Evolutionary conservation across 176 grass and related monocot species (phyloP).

Genomic region (Rhynchospora pubera): DNA sequence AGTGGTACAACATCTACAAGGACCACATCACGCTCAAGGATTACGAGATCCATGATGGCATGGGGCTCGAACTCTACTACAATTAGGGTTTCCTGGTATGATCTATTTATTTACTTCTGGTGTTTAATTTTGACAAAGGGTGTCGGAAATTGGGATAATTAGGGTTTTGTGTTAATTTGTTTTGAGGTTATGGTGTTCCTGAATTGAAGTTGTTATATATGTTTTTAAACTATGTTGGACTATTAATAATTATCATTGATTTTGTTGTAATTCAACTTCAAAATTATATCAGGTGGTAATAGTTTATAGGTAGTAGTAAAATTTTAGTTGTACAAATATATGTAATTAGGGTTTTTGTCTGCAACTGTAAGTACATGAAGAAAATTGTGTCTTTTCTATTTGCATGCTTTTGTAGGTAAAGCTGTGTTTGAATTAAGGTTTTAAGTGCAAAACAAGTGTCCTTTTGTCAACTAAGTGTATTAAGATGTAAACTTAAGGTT

Average conservation of each 20-base stretch:
- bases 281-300: background rate
- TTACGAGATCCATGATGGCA: slow-evolving; percentile 98
- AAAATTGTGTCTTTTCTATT: background rate
- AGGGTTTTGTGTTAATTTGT: background rate
- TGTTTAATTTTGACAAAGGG: background rate
- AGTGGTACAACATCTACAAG: slow-evolving; percentile 99
- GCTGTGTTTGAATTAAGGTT: too few relatives aligned
- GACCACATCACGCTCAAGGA: slow-evolving; percentile 98
- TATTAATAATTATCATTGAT: background rate
- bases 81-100: slow-evolving; percentile 32
- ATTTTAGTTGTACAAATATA: background rate
- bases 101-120: background rate
- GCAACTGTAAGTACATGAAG: background rate
- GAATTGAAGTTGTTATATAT: background rate
- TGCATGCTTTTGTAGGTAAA: too few relatives aligned
- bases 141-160: background rate
- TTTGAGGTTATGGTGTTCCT: background rate
- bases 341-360: background rate
- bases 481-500: background rate
- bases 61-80: slow-evolving; percentile 99
- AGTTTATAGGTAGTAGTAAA: background rate
- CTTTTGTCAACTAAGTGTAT: background rate
- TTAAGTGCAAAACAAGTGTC: background rate
- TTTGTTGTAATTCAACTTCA: background rate
- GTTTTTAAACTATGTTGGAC: background rate